Evolutionary conservation across 2,329 filamentous ascomycete species (phyloP).

Genomic region (Pseudonectria foliicola): DNA sequence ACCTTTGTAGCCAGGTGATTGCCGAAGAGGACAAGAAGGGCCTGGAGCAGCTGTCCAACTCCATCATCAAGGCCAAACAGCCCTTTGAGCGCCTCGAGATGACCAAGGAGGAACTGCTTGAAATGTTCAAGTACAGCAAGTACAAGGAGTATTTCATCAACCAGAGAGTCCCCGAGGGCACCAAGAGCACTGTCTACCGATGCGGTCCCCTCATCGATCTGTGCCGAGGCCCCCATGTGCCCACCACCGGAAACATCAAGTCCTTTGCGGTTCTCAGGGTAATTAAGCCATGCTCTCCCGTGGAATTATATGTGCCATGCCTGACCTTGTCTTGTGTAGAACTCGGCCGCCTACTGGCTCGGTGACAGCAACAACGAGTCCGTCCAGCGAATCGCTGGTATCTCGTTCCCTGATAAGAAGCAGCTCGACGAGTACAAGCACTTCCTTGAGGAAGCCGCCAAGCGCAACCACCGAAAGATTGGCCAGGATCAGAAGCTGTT

Average conservation of each 20-base stretch:
- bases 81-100: conserved; percentile 84
- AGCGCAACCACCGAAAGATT: conserved; percentile 90
- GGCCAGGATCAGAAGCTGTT: conserved; percentile 95
- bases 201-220: conserved; percentile 92
- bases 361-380: conserved; percentile 92
- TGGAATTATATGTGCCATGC: neutral
- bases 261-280: conserved; percentile 86
- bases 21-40: conserved; percentile 81
- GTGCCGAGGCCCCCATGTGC: conserved; percentile 90
- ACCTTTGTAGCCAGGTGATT: conserved; percentile 55
- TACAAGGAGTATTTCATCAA: conserved; percentile 97
- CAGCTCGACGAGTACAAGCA: conserved; percentile 87
- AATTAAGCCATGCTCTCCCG: neutral
- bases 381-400: conserved; percentile 90
- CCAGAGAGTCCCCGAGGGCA: conserved; percentile 64
- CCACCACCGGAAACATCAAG: conserved; percentile 86
- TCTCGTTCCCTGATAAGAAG: conserved; percentile 95
- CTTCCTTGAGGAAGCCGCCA: conserved; percentile 95
- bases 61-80: conserved; percentile 94
- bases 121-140: conserved; percentile 96
- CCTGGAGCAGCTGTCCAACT: conserved; percentile 70
- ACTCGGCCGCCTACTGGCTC: conserved; percentile 75
- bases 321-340: conserved; percentile 46
- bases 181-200: conserved; percentile 87
- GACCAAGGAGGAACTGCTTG: conserved; percentile 82